These are phyloP conservation scores for Colletotrichum liriopes DNA, from an alignment of 2,329 filamentous ascomycete species.

Conservation along the genomic window DNA sequence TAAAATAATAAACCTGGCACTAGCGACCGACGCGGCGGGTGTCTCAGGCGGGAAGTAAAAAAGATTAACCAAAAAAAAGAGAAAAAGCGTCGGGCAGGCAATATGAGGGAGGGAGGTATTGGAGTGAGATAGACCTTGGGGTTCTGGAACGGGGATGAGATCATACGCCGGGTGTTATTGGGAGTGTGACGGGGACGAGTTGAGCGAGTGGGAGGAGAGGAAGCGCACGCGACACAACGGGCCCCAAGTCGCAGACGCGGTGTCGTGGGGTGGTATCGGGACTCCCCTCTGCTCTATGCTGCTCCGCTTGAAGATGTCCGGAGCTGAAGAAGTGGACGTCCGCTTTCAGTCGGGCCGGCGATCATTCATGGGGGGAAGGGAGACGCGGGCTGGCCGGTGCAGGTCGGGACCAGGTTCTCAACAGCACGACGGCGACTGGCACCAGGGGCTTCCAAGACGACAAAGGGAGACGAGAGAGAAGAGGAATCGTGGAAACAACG, in stretches of 20 bases:
- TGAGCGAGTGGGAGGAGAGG: not conserved
- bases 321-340: conserved; percentile 12
- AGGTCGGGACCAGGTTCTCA: not conserved
- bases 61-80: not conserved
- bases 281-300: not conserved
- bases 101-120: not conserved
- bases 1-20: conserved; percentile 1
- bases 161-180: not conserved
- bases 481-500: not conserved
- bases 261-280: not conserved
- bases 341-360: conserved; percentile 25
- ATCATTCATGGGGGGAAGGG: conserved; percentile 15
- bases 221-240: not conserved
- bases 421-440: not conserved
- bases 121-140: conserved; percentile 5
- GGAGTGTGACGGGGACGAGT: not conserved
- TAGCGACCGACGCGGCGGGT: conserved; percentile 29
- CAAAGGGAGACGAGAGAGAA: not conserved
- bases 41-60: conserved; percentile 40
- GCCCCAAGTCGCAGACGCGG: conserved; percentile 24
- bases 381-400: not conserved
- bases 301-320: conserved; percentile 5
- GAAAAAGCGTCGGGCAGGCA: not conserved
- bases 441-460: not conserved
- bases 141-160: conserved; percentile 23